Evolutionary conservation across 2,329 filamentous ascomycete genomes (phyloP), one percentile per base, ranked within the genome.

Genomic region (Lasiodiplodia theobromae): DNA sequence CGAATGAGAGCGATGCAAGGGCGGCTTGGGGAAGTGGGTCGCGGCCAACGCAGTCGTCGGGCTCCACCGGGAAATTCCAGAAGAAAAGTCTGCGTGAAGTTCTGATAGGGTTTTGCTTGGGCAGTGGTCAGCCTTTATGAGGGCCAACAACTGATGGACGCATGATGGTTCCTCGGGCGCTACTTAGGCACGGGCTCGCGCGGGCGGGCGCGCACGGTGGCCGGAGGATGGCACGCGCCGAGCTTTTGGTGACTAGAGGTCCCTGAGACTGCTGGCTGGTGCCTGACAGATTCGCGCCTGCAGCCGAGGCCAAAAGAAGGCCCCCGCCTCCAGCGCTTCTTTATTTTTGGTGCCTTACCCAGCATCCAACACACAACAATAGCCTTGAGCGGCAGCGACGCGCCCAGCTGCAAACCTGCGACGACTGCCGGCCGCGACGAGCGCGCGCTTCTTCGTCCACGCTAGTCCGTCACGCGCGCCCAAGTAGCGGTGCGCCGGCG

Each of bases 131-230:
- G 56, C 44, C 54, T 56, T 38, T 34, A 34, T 34, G 21, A 21
- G 38, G 21, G 58, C 58, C 58, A 63, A 40, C 58, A 28, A 47
- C 47, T 23, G 38, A 51, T 25, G 47, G 28, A 38, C 31, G 60
- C 60, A 64, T 64, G 60, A 38, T 34, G 60, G 60, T 47, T 21
- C n/a, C 25, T 64, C 60, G 60, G 60, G 44, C 60, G 60, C 60
- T 53, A 64, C 44, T 31, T 47, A 53, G 60, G 60, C 60, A 64
- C 60, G 60, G 47, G 60, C 60, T 37, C 25, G 47, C 25, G 60
- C 60, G 60, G 60, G 60, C 51, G 54, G 16, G 18, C 54, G 4
- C 54, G 44, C 44, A 52, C 47, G 44, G 60, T 34, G 28, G n/a
- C 44, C 60, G 12, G 12, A 34, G 47, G 31, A 47, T 64, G 60